Conservation (phyloP, 2,329 filamentous ascomycete species). For the Cephalotrichum gorgonifer region DNA sequence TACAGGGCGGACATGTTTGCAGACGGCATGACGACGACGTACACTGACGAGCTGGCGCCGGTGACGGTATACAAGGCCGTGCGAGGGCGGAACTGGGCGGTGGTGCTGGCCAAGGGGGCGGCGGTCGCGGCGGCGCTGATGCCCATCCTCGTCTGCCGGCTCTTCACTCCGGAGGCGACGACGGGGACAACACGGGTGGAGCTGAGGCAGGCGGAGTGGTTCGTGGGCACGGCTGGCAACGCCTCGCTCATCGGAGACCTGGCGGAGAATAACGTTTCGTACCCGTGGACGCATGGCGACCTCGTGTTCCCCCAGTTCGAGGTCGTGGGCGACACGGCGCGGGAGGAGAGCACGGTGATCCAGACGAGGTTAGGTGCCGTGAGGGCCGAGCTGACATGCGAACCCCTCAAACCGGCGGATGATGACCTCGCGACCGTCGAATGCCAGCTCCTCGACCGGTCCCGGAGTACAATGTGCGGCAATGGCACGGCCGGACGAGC, state of each 20-base stretch:
- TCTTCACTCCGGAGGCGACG: conserved; percentile 14
- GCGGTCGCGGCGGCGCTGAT: conserved; percentile 17
- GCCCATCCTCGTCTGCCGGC: conserved; percentile 17
- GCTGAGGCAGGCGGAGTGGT: conserved; percentile 12
- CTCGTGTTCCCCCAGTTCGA: conserved; percentile 13
- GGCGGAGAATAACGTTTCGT: conserved; percentile 12
- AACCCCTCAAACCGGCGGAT: conserved; percentile 9
- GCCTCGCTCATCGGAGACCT: conserved; percentile 5
- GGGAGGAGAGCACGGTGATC: conserved; percentile 13
- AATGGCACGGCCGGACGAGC: conserved; percentile 11
- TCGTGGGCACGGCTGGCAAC: conserved; percentile 12
- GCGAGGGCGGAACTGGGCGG: conserved; percentile 15
- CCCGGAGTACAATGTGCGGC: neutral
- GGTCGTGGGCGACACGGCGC: conserved; percentile 11
- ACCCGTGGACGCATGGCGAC: conserved; percentile 16
- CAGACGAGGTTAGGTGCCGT: conserved; percentile 12
- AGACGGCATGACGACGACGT: conserved; percentile 15
- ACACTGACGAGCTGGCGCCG: conserved; percentile 17
- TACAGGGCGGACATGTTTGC: conserved; percentile 12
- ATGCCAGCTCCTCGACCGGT: neutral
- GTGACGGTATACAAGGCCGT: conserved; percentile 14
- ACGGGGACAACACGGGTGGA: conserved; percentile 11
- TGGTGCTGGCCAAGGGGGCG: conserved; percentile 15
- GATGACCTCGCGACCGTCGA: conserved; percentile 8
- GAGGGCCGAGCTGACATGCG: conserved; percentile 11